phyloP scores from a whole-genome alignment of 345 rosid species.

The Eutrema yunnanense region DNA sequence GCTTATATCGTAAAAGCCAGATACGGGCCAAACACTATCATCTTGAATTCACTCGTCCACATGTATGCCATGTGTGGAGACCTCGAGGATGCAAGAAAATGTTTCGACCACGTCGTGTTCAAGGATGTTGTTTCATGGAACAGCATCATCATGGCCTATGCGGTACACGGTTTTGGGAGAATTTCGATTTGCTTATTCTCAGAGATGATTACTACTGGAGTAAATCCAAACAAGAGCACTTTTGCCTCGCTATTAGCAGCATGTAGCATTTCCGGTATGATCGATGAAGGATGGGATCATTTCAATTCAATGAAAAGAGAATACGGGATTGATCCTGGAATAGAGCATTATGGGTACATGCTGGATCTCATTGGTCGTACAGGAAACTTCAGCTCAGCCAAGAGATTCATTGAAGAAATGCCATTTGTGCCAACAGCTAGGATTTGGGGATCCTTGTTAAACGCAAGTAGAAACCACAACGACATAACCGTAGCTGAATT shows the following conservation, averaged over 20 bases:
- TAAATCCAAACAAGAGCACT: constrained; percentile 59
- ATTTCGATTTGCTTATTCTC: constrained; percentile 41
- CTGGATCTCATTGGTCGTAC: constrained; percentile 70
- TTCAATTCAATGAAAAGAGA: constrained; percentile 54
- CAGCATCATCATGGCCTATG: constrained; percentile 67
- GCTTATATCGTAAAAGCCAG: constrained; percentile 38
- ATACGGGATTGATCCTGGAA: constrained; percentile 58
- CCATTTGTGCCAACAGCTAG: constrained; percentile 54
- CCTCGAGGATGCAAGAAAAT: constrained; percentile 48
- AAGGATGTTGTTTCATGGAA: constrained; percentile 78
- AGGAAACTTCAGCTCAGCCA: constrained; percentile 46
- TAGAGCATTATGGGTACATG: constrained; percentile 73
- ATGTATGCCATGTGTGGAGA: constrained; percentile 74
- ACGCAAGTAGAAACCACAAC: constrained; percentile 55
- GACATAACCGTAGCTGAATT: constrained; percentile 53
- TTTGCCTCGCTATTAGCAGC: constrained; percentile 60
- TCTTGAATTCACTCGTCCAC: constrained; percentile 57
- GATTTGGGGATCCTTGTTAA: constrained; percentile 76
- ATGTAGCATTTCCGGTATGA: constrained; percentile 68
- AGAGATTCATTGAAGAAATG: constrained; percentile 50
- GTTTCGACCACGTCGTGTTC: constrained; percentile 36
- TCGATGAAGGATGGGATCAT: constrained; percentile 65
- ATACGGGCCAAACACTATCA: constrained; percentile 32
- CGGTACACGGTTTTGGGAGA: constrained; percentile 57
- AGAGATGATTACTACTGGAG: constrained; percentile 41